A percentile compares a stretch with the other conserved stretches of the same genome.
Conservation (phyloP, 345 rosid genomes). For the Populus ilicifolia region DNA sequence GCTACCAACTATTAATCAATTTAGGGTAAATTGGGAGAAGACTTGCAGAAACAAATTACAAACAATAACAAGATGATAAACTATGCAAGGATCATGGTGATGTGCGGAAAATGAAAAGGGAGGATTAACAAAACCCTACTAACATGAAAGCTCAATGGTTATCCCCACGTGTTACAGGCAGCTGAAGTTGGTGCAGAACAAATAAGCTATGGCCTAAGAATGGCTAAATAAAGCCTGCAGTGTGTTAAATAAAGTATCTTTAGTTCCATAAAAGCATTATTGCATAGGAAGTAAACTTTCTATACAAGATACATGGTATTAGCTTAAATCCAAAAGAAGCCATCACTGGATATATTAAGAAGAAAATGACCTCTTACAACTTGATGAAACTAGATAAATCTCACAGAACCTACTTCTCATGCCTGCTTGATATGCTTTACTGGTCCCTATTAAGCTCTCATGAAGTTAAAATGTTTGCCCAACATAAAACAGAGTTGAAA, state of each 20-base stretch:
- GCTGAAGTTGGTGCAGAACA: slow-evolving; percentile 9
- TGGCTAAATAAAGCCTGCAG: slow-evolving; percentile 11
- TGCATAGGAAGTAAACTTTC: not conserved
- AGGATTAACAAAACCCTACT: slow-evolving; percentile 2
- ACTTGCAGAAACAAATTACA: not conserved
- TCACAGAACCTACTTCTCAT: slow-evolving; percentile 1
- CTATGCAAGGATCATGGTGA: not conserved
- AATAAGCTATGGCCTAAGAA: not conserved
- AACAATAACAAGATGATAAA: not conserved
- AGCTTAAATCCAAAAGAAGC: not conserved
- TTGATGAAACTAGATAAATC: not conserved
- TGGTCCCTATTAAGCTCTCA: not conserved
- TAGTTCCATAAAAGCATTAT: not conserved
- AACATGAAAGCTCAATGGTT: slow-evolving; percentile 8
- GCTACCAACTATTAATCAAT: not conserved
- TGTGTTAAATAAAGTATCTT: not conserved
- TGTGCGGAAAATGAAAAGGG: not conserved
- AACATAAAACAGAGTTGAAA: not conserved
- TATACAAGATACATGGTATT: not conserved
- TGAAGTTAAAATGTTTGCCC: not conserved
- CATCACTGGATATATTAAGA: not conserved
- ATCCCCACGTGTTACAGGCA: slow-evolving; percentile 2
- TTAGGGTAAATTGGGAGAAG: not conserved
- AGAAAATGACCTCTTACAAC: not conserved
- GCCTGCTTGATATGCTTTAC: not conserved